These are phyloP conservation scores for Hygrocybe punicea DNA, from an alignment of 768 basidiomycete species.

Conservation along the genomic window DNA sequence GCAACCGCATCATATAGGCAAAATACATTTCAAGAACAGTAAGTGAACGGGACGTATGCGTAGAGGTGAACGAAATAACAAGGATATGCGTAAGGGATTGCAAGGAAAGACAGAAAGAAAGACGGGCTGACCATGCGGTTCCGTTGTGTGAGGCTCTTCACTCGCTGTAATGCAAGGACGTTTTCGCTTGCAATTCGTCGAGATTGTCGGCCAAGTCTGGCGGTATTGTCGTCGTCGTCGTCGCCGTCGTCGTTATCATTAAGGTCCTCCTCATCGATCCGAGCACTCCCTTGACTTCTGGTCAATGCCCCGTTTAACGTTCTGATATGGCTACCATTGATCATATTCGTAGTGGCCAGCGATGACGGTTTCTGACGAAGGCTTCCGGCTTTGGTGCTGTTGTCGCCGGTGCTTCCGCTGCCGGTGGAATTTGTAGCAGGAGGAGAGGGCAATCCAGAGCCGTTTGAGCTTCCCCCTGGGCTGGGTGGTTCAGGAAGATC, in stretches of 20 bases:
- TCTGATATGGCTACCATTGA: conserved; percentile 40
- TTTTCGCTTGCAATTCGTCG: conserved; percentile 48
- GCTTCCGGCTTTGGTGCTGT: conserved; percentile 29
- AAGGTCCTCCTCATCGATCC: conserved; percentile 49
- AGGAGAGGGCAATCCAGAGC: conserved; percentile 75
- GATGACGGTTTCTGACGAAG: conserved; percentile 28
- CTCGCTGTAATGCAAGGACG: conserved; percentile 58
- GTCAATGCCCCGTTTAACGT: conserved; percentile 25
- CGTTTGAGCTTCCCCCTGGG: conserved; percentile 47
- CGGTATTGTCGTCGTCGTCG: conserved; percentile 62
- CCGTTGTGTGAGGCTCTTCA: conserved; percentile 65
- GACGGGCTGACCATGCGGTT: conserved; percentile 61
- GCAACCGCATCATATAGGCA: background rate
- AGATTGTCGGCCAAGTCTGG: conserved; percentile 38
- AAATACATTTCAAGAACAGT: background rate
- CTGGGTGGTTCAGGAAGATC: conserved; percentile 73
- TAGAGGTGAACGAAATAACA: conserved; percentile 8
- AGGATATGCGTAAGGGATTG: background rate
- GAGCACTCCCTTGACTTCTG: conserved; percentile 20
- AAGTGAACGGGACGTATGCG: background rate
- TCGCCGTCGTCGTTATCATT: conserved; percentile 44
- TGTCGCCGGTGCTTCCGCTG: conserved; percentile 71
- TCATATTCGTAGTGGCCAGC: conserved; percentile 31
- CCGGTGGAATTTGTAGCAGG: conserved; percentile 85
- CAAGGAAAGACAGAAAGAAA: conserved; percentile 13